These are phyloP conservation scores for Sphaerulina vaccinii DNA, from an alignment of 2,329 filamentous ascomycete species.

Conservation along the genomic window DNA sequence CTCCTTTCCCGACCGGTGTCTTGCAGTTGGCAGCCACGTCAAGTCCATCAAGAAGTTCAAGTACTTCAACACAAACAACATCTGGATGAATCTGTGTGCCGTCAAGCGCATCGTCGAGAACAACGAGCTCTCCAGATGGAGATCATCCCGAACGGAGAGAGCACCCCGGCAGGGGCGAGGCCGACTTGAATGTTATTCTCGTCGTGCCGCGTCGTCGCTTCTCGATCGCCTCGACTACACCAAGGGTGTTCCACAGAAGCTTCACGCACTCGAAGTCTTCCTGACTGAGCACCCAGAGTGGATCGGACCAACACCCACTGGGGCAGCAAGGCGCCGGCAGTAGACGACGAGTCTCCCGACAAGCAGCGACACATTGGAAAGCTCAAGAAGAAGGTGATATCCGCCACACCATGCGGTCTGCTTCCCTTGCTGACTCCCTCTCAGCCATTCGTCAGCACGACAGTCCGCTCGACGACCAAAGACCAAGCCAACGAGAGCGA, in stretches of 20 bases:
- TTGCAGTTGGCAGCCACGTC: conserved; percentile 48
- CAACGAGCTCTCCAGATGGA: conserved; percentile 94
- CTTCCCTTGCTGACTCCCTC: too few relatives aligned
- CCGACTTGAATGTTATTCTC: conserved; percentile 90
- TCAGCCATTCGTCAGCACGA: too few relatives aligned
- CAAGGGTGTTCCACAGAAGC: conserved; percentile 96
- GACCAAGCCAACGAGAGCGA: too few relatives aligned
- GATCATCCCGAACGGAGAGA: conserved; percentile 99
- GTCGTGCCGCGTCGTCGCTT: not conserved
- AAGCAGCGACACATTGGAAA: too few relatives aligned
- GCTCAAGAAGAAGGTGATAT: too few relatives aligned
- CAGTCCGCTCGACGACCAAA: too few relatives aligned
- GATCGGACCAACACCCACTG: too few relatives aligned
- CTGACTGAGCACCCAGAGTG: conserved; percentile 95
- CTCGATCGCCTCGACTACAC: conserved; percentile 97
- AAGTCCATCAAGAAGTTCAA: conserved; percentile 99
- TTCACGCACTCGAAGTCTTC: conserved; percentile 95
- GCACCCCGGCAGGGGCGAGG: conserved; percentile 95
- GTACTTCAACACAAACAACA: conserved; percentile 99
- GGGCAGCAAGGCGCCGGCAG: too few relatives aligned
- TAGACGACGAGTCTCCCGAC: too few relatives aligned
- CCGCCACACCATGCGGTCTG: too few relatives aligned
- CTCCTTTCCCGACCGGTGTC: not conserved
- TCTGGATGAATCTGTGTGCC: conserved; percentile 97
- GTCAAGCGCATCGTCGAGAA: conserved; percentile 99